Base-by-base conservation (phyloP, 352 stramenopile genomes). In the Phytophthora fragariaefolia region DNA sequence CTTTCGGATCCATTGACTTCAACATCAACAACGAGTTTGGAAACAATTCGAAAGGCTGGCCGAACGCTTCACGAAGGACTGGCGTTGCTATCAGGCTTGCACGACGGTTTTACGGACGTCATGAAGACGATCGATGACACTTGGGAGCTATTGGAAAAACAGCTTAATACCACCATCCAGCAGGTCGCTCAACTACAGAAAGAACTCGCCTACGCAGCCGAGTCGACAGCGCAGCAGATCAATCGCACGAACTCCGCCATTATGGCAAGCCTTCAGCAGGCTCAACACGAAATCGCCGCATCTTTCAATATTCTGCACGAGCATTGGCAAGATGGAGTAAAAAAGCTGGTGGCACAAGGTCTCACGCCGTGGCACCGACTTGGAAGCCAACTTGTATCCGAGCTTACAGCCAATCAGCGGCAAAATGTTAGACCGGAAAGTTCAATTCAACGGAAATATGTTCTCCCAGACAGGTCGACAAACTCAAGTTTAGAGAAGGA, bases 291-390 rank as follows among this genome's bases (percentile, higher is more conserved):
- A 62, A 36, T 79, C 24, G 66, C 66, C 18, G 46, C 60, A 0
- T 66, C 59, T 5, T 76, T 79, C 23, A 34, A 58, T 18, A 70
- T 76, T 13, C n/a, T 79, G 45, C 67, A 23, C 2, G 38, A 71
- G 26, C 51, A 71, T 38, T 79, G 71, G 71, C 57, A 71, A 42
- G 27, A 34, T 34, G 40, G 59, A 12, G 50, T 69, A 13, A 59
- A 69, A 38, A 66, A 53, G 23, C 9, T 73, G 23, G 55, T 76
- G 20, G 23, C 27, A 10, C 24, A 66, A 45, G 63, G 63, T 7
- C 74, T 73, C 10, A 66, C 58, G n/a, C 57, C 68, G 43, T 79
- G 71, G 71, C 52, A 73, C 56, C 66, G 57, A 52, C 57, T 78
- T 17, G 62, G 71, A 55, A 50, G 71, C 17, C 66, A 69, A 49